Conservation (phyloP, 2,329 filamentous ascomycete species). For the Davidsoniella virescens region DNA sequence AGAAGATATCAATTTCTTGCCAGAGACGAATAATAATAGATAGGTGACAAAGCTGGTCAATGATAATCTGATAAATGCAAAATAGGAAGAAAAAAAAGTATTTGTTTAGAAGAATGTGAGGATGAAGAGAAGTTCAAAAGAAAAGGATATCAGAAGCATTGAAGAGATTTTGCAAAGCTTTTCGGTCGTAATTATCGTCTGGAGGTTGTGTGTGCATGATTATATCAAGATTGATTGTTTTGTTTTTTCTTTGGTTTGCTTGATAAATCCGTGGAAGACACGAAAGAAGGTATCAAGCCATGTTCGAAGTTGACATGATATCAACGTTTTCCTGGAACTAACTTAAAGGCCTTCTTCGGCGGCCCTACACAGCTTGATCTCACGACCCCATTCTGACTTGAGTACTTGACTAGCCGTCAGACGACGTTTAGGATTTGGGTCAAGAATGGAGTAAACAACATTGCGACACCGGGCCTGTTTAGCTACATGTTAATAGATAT, state of each 20-base stretch:
- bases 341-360: slow-evolving; percentile 59
- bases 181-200: slow-evolving; percentile 2
- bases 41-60: background rate
- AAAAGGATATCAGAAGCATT: background rate
- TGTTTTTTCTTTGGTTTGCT: background rate
- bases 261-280: too few relatives aligned
- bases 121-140: too few relatives aligned
- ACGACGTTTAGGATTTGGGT: slow-evolving; percentile 80
- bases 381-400: slow-evolving; percentile 96
- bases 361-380: slow-evolving; percentile 92
- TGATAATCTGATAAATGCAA: background rate
- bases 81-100: background rate
- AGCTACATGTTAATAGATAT: slow-evolving; percentile 5
- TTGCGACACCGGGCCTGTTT: slow-evolving; percentile 83
- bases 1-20: background rate
- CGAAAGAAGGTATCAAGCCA: too few relatives aligned
- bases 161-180: too few relatives aligned
- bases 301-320: too few relatives aligned
- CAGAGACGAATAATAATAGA: slow-evolving; percentile 1
- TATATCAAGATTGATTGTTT: background rate
- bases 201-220: background rate
- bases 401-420: slow-evolving; percentile 93
- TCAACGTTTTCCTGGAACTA: too few relatives aligned
- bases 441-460: slow-evolving; percentile 95
- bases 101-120: too few relatives aligned